A percentile compares a stretch with the other conserved stretches of the same genome.
Conservation (phyloP, 2,329 filamentous ascomycete genomes). For the Aspergillus hortae region DNA sequence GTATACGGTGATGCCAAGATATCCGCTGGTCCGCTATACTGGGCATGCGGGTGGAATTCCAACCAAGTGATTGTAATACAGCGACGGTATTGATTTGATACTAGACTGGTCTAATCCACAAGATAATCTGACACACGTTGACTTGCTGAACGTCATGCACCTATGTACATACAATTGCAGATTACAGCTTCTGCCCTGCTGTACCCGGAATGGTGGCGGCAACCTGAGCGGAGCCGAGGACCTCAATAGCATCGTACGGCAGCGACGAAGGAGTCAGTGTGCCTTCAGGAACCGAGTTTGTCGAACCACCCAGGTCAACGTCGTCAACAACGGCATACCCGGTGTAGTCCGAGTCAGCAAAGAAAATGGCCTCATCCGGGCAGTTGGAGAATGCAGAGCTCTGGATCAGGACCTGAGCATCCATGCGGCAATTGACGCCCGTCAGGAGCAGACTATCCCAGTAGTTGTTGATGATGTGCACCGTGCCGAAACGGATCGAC, state of each 20-base stretch:
- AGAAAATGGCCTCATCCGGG: neutral
- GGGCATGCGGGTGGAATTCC: no score
- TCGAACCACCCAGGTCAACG: neutral
- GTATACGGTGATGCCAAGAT: no score
- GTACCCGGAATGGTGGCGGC: neutral
- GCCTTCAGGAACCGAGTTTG: neutral
- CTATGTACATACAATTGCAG: neutral
- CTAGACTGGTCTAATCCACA: no score
- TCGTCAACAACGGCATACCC: neutral
- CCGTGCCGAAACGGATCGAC: neutral
- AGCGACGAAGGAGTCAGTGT: neutral
- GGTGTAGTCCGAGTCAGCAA: neutral
- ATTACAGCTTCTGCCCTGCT: neutral
- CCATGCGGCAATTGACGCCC: constrained; percentile 3
- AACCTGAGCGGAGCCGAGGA: neutral
- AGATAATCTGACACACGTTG: no score
- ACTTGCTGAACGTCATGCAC: no score
- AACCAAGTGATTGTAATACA: no score
- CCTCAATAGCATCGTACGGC: neutral
- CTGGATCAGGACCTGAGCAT: constrained; percentile 1
- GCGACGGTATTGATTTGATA: no score
- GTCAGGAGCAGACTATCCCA: neutral
- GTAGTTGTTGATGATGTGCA: constrained; percentile 3
- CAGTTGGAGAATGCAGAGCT: constrained; percentile 1
- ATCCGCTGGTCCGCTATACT: no score